phyloP scores from a whole-genome alignment of 208 protist species.

The Crithidia fasciculata region DNA sequence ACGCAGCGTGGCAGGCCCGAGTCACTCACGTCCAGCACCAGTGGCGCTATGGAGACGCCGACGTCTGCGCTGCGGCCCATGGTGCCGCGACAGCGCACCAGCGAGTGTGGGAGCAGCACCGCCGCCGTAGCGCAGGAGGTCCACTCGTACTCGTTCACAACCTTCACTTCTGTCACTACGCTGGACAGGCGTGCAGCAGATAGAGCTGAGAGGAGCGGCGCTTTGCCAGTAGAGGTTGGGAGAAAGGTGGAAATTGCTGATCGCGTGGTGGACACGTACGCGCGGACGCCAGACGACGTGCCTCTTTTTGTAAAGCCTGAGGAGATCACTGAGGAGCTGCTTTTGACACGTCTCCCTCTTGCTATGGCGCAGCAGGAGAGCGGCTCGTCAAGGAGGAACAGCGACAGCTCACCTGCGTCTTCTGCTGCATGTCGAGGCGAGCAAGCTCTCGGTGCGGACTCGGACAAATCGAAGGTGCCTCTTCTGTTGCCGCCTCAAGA shows the following conservation, averaged over 20 bases:
- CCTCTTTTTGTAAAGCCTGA: neutral
- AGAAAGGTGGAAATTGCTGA: neutral
- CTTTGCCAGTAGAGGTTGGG: neutral
- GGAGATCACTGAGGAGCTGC: too few species aligned
- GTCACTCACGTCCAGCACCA: neutral
- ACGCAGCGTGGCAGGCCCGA: conserved; percentile 11
- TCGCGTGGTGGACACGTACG: conserved; percentile 7
- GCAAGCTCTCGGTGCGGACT: too few species aligned
- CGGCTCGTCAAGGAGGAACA: too few species aligned
- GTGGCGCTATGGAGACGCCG: conserved; percentile 10
- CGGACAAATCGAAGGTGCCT: too few species aligned
- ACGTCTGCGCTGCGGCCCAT: conserved; percentile 26
- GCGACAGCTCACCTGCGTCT: too few species aligned
- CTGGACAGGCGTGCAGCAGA: neutral
- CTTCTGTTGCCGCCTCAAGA: too few species aligned
- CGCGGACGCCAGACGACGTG: neutral
- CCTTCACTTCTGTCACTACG: neutral
- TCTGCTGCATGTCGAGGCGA: too few species aligned
- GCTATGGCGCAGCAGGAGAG: too few species aligned
- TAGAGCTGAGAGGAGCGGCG: neutral
- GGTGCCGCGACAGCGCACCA: neutral
- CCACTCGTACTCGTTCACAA: neutral
- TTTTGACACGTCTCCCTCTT: too few species aligned
- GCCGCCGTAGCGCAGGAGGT: neutral
- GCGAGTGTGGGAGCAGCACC: too few species aligned